Evolutionary conservation across 2,329 filamentous ascomycete species (phyloP).

Genomic region (Diplodia corticola): DNA sequence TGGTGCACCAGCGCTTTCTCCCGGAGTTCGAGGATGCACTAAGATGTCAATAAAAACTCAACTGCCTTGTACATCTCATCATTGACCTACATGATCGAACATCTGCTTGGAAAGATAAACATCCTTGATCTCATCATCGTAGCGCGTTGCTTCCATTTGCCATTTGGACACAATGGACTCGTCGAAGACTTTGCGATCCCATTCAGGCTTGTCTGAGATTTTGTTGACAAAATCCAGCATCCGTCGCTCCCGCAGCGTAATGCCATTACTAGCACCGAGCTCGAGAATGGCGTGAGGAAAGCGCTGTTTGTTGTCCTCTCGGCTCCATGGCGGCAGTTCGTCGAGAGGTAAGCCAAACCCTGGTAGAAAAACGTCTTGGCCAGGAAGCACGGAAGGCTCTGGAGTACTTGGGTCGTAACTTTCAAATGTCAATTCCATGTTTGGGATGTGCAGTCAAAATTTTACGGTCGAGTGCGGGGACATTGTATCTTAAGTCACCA

Average conservation of each 20-base stretch:
- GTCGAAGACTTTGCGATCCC: constrained; percentile 44
- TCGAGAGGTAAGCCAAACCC: too few relatives aligned
- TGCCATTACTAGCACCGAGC: neutral
- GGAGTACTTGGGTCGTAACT: too few relatives aligned
- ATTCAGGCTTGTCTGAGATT: constrained; percentile 44
- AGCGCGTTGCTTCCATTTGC: constrained; percentile 31
- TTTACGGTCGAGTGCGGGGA: too few relatives aligned
- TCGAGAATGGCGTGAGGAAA: constrained; percentile 40
- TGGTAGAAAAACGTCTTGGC: too few relatives aligned
- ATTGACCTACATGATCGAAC: neutral
- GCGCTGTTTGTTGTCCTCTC: constrained; percentile 25
- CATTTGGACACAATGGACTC: constrained; percentile 35
- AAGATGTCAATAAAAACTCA: neutral
- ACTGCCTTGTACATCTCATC: neutral
- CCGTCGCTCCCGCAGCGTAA: constrained; percentile 41
- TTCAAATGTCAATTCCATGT: too few relatives aligned
- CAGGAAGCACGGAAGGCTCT: too few relatives aligned
- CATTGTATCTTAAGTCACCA: too few relatives aligned
- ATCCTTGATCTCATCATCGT: neutral
- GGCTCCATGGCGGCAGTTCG: neutral
- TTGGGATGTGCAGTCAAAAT: too few relatives aligned
- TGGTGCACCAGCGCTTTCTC: constrained; percentile 53
- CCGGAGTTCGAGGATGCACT: constrained; percentile 48
- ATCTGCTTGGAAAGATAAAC: constrained; percentile 3
- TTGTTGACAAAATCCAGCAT: constrained; percentile 44